These are phyloP conservation scores for Oryza longistaminata DNA, from an alignment of 176 grass and related monocot genomes.

Conservation along the genomic window DNA sequence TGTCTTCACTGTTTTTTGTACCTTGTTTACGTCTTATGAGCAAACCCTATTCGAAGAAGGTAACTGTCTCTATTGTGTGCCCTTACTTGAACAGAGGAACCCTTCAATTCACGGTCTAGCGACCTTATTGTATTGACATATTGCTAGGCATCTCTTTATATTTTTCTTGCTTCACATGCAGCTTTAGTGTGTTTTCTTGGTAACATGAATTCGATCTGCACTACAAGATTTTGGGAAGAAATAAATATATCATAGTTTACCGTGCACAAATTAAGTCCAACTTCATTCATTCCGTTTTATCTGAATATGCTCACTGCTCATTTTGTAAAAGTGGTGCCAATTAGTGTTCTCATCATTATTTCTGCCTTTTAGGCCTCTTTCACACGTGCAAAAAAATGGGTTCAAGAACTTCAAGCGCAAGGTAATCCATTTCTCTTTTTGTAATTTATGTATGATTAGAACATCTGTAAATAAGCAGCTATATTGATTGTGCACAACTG, in stretches of 20 bases:
- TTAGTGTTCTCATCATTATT: neutral
- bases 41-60: neutral
- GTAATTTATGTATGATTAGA: neutral
- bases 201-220: neutral
- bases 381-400: conserved; percentile 85
- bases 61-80: neutral
- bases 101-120: neutral
- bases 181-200: neutral
- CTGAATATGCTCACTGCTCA: neutral
- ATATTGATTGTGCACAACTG: neutral
- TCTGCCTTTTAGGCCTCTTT: conserved; percentile 68
- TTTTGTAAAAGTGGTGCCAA: neutral
- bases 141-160: neutral
- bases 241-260: neutral
- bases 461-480: conserved; percentile 16
- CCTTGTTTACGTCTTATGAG: conserved; percentile 8
- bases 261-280: neutral
- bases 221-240: neutral
- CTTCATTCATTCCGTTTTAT: neutral
- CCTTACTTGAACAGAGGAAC: neutral
- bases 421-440: conserved; percentile 41
- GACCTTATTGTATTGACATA: neutral
- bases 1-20: conserved; percentile 2
- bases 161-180: neutral
- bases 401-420: conserved; percentile 95